Conservation (phyloP, 768 basidiomycete genomes). For the Ephemerocybe angulata region DNA sequence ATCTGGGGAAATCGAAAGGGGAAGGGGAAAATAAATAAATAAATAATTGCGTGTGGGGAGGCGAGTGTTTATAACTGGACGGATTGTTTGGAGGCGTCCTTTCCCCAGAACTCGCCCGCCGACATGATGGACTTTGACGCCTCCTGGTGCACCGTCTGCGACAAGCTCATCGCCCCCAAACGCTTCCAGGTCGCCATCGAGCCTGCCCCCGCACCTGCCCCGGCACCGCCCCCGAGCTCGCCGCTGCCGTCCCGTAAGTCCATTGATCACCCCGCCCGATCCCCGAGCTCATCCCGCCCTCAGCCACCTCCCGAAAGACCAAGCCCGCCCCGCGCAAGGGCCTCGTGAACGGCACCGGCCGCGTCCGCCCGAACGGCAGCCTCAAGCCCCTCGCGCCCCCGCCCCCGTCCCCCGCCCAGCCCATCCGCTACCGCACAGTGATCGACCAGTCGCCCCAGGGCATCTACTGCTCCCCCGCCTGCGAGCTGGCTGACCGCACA, state of each 20-base stretch:
- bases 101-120: conserved; percentile 12
- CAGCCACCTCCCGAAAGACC: conserved; percentile 13
- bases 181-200: conserved; percentile 51
- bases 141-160: conserved; percentile 79
- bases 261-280: conserved; percentile 17
- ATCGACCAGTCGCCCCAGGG: conserved; percentile 81
- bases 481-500: conserved; percentile 54
- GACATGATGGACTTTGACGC: conserved; percentile 53
- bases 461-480: conserved; percentile 81
- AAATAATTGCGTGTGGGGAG: conserved; percentile 1
- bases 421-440: conserved; percentile 54
- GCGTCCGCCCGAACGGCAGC: conserved; percentile 56
- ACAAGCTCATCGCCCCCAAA: conserved; percentile 77
- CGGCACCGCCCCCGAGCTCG: conserved; percentile 39
- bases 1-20: conserved; percentile 9
- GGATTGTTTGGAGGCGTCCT: conserved; percentile 7
- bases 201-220: conserved; percentile 19
- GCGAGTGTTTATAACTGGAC: conserved; percentile 25
- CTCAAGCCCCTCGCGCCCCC: conserved; percentile 37
- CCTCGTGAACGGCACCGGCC: conserved; percentile 64
- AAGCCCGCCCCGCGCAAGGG: conserved; percentile 38
- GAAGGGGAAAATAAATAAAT: conserved; percentile 11
- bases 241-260: conserved; percentile 34
- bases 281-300: conserved; percentile 1
- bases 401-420: conserved; percentile 20